These are phyloP conservation scores for Penicillium ucsense DNA, from an alignment of 495 filamentous ascomycete genomes.

Conservation along the genomic window DNA sequence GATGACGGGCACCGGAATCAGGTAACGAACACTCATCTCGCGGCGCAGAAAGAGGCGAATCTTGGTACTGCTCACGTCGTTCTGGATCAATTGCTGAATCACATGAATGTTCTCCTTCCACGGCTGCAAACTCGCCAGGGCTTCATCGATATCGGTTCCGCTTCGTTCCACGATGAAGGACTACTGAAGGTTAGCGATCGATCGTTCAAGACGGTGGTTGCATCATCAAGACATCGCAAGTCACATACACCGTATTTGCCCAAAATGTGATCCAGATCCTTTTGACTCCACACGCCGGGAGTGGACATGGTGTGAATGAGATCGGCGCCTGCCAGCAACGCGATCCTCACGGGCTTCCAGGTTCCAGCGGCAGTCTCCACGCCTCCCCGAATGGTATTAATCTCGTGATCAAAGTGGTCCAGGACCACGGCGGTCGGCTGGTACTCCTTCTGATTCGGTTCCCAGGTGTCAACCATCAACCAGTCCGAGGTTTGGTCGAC, in stretches of 20 bases:
- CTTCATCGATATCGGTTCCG: constrained; percentile 84
- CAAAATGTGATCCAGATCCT: constrained; percentile 82
- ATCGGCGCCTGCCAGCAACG: constrained; percentile 72
- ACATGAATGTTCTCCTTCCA: constrained; percentile 75
- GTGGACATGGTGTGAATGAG: constrained; percentile 79
- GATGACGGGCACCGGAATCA: constrained; percentile 58
- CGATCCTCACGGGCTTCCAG: constrained; percentile 53
- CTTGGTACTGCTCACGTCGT: constrained; percentile 84
- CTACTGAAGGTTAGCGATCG: constrained; percentile 10
- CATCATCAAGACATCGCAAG: too few relatives aligned
- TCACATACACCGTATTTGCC: constrained; percentile 58
- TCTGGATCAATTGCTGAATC: constrained; percentile 81
- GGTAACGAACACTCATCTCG: constrained; percentile 66
- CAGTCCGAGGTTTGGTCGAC: constrained; percentile 63
- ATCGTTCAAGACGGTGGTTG: too few relatives aligned
- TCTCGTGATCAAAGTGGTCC: constrained; percentile 81
- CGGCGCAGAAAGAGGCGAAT: constrained; percentile 74
- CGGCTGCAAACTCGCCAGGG: constrained; percentile 61
- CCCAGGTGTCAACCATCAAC: constrained; percentile 83
- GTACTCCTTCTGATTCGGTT: constrained; percentile 65
- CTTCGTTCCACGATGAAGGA: constrained; percentile 83
- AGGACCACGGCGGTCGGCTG: constrained; percentile 81
- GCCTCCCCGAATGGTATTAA: constrained; percentile 69
- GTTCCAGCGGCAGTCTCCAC: constrained; percentile 56
- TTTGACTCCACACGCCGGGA: constrained; percentile 66